Evolutionary conservation across 2,329 filamentous ascomycete genomes (phyloP), one percentile per base, ranked within the genome.

Genomic region (Periglandula ipomoeae): DNA sequence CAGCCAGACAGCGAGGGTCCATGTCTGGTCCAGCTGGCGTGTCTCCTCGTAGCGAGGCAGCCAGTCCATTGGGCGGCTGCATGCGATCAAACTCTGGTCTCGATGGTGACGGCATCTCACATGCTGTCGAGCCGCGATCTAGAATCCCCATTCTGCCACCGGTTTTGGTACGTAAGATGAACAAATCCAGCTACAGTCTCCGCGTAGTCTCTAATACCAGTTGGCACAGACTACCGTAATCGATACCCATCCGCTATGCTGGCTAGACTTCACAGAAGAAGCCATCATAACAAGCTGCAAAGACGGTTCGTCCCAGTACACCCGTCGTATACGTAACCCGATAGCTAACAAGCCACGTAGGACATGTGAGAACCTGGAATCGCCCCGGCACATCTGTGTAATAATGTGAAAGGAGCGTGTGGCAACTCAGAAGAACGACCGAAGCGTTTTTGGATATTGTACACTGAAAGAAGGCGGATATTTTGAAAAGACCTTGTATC

Each of bases 221-320:
- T 30, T 7, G 24, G 22, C 34, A 50, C 11, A 90, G 73, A 88
- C 85, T 43, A 96, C 95, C 66, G 73, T 78, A 11, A 81, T 95
- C 32, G 89, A 95, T 64, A 81, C 84, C 52, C 89, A 97, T 66
- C 89, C 90, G 47, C 73, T 95, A 41, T 87, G 82, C 64, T 95
- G 90, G 85, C 69, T 98, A 35, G 87, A 84, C n/a, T 98, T 98
- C 59, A 90, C 91, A 48, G 85, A 96, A 63, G 84, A 95, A 59
- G 85, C 85, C 54, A 95, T 98, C 56, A 83, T 97, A 61, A 96
- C 89, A 32, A 89, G 88, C 56, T 96, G 89, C 69, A 86, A 89
- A 62, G 87, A 84, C 69, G 91, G 91, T 94, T 72, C 66, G 84
- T 73, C 46, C n/a, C 42, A 32, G 39, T 47, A 15, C 44, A 20